phyloP scores from a whole-genome alignment of 2,329 filamentous ascomycete genomes.

The Curvularia hawaiiensis region DNA sequence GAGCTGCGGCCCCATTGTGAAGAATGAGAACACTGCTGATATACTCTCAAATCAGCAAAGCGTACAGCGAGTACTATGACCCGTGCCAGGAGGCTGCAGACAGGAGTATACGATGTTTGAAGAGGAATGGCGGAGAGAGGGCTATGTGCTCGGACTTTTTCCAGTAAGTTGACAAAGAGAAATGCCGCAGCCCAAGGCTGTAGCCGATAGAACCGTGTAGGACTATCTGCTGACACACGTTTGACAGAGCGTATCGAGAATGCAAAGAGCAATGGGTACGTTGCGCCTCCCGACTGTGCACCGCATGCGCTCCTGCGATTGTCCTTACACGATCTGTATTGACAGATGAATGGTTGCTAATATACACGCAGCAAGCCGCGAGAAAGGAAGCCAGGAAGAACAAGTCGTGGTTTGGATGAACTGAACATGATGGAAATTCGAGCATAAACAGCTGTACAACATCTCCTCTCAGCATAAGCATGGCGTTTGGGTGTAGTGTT shows the following conservation, averaged over 20 bases:
- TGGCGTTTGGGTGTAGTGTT: constrained; percentile 14
- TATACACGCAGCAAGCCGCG: constrained; percentile 23
- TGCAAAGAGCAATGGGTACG: constrained; percentile 95
- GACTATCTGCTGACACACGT: not conserved
- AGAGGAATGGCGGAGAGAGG: constrained; percentile 84
- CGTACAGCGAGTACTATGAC: constrained; percentile 87
- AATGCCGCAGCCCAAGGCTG: no score
- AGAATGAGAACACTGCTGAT: constrained; percentile 12
- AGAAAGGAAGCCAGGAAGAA: constrained; percentile 30
- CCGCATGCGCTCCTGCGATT: not conserved
- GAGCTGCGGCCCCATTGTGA: not conserved
- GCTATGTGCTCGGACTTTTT: constrained; percentile 96
- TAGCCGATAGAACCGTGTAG: not conserved
- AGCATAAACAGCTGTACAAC: constrained; percentile 8
- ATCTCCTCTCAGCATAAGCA: constrained; percentile 22
- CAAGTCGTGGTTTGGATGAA: constrained; percentile 29
- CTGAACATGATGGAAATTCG: not conserved
- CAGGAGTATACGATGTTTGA: constrained; percentile 83
- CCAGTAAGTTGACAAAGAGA: constrained; percentile 63
- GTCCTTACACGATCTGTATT: not conserved
- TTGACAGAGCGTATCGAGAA: constrained; percentile 81
- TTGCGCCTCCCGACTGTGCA: constrained; percentile 16
- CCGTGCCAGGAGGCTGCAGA: constrained; percentile 93
- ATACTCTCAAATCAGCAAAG: constrained; percentile 66
- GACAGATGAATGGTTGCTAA: constrained; percentile 8